Conservation (phyloP, 345 rosid species). For the Stellera chamaejasme region DNA sequence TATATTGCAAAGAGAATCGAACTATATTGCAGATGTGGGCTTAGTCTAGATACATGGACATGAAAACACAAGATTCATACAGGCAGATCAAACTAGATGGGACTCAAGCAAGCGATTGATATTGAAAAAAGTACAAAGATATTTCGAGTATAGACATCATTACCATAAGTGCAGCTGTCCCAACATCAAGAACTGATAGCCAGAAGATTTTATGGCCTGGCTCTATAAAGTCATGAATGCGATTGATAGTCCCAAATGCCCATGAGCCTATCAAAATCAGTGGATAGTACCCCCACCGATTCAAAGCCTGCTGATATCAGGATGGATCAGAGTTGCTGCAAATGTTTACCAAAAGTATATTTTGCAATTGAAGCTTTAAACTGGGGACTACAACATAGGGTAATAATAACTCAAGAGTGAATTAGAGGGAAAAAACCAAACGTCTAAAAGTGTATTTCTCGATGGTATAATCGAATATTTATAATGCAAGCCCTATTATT, state of each 20-base stretch:
- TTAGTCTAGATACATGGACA: neutral
- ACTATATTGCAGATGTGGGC: neutral
- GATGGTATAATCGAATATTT: neutral
- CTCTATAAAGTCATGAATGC: conserved; percentile 70
- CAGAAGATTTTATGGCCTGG: conserved; percentile 83
- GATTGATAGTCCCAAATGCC: conserved; percentile 90
- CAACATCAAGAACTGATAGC: conserved; percentile 89
- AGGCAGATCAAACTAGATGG: too few species aligned
- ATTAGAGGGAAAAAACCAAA: neutral
- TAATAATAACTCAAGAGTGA: neutral
- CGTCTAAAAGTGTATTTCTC: neutral
- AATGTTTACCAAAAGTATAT: neutral
- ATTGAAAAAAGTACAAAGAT: too few species aligned
- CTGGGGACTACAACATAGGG: neutral
- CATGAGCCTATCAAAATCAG: conserved; percentile 90
- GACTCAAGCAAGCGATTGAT: too few species aligned
- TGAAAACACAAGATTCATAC: too few species aligned
- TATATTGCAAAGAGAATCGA: neutral
- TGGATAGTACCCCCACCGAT: conserved; percentile 96
- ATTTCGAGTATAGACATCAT: neutral
- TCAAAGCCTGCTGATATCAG: conserved; percentile 50
- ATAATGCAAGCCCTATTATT: neutral
- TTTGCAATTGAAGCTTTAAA: neutral
- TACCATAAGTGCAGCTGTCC: conserved; percentile 95
- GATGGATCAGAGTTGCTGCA: conserved; percentile 6